Percentiles rank a stretch among this genome's conserved stretches.
Evolutionary conservation across 2,329 filamentous ascomycete species (phyloP).

Genomic region (Hymenoscyphus albidus): DNA sequence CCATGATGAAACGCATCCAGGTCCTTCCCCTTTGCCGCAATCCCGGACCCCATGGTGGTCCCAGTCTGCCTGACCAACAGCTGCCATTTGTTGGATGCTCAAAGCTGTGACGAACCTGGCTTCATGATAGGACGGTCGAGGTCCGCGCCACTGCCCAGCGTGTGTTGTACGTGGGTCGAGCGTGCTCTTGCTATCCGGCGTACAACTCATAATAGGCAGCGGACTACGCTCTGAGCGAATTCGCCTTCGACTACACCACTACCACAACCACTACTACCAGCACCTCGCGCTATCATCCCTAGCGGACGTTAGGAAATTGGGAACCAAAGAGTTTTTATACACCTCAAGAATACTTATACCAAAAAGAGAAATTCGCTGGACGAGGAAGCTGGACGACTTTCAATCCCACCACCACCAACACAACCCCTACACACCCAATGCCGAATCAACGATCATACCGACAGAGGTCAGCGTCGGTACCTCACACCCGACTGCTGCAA

Average conservation of each 20-base stretch:
- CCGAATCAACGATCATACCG: constrained; percentile 13
- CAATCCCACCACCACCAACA: not conserved
- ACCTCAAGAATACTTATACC: not conserved
- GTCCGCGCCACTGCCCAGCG: not conserved
- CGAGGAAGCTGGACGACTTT: constrained; percentile 2
- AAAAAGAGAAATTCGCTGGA: not conserved
- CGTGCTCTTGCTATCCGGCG: not conserved
- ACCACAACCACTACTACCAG: not conserved
- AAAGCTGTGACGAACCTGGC: not conserved
- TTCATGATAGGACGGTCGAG: not conserved
- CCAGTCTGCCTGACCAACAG: not conserved
- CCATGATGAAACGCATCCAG: constrained; percentile 6
- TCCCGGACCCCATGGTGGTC: not conserved
- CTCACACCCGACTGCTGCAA: constrained; percentile 23
- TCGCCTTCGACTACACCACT: not conserved
- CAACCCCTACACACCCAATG: constrained; percentile 13
- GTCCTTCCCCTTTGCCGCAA: constrained; percentile 2
- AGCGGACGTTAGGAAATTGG: not conserved
- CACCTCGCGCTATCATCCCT: not conserved
- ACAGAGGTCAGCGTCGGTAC: constrained; percentile 20
- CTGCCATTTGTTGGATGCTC: not conserved
- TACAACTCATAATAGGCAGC: not conserved
- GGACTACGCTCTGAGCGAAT: not conserved
- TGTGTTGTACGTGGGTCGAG: not conserved
- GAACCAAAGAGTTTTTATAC: not conserved